phyloP scores from a whole-genome alignment of 2,329 filamentous ascomycete genomes.

The Aspergillus eucalypticola region DNA sequence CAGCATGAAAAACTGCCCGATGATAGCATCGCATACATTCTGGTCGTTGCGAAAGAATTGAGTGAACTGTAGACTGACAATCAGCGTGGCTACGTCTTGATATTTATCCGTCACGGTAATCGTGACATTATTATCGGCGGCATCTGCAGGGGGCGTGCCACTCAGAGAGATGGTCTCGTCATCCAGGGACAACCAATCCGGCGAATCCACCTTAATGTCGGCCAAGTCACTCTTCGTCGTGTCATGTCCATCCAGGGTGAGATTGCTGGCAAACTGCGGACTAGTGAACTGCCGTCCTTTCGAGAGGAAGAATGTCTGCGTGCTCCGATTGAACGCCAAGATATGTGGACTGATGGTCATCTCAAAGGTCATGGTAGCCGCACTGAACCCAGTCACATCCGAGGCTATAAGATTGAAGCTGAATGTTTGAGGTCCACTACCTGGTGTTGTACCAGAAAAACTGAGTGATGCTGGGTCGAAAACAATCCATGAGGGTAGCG shows the following conservation, averaged over 20 bases:
- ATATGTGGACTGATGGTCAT: slow-evolving; percentile 71
- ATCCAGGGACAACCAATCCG: slow-evolving; percentile 71
- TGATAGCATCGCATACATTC: slow-evolving; percentile 49
- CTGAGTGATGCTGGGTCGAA: slow-evolving; percentile 66
- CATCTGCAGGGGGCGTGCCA: slow-evolving; percentile 64
- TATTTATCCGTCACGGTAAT: slow-evolving; percentile 62
- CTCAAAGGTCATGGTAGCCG: slow-evolving; percentile 65
- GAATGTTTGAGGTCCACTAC: slow-evolving; percentile 70
- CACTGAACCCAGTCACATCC: slow-evolving; percentile 75
- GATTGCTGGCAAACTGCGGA: slow-evolving; percentile 49
- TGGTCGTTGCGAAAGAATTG: slow-evolving; percentile 48
- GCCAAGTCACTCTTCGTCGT: slow-evolving; percentile 54
- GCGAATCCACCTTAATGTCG: slow-evolving; percentile 56
- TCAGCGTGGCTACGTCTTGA: slow-evolving; percentile 60
- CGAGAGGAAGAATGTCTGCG: slow-evolving; percentile 60
- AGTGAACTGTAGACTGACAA: slow-evolving; percentile 50
- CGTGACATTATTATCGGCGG: slow-evolving; percentile 62
- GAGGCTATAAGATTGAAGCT: slow-evolving; percentile 73
- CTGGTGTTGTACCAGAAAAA: slow-evolving; percentile 72
- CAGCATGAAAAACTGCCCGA: slow-evolving; percentile 53
- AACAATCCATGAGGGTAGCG: slow-evolving; percentile 79
- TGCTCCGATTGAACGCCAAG: slow-evolving; percentile 62
- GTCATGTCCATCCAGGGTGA: slow-evolving; percentile 61
- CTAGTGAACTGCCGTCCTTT: slow-evolving; percentile 56
- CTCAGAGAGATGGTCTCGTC: slow-evolving; percentile 60